Percentiles rank a stretch among this genome's conserved stretches.
Evolutionary conservation across 371 early-diverging fungal species (phyloP).

Genomic region (Smittium culicis): DNA sequence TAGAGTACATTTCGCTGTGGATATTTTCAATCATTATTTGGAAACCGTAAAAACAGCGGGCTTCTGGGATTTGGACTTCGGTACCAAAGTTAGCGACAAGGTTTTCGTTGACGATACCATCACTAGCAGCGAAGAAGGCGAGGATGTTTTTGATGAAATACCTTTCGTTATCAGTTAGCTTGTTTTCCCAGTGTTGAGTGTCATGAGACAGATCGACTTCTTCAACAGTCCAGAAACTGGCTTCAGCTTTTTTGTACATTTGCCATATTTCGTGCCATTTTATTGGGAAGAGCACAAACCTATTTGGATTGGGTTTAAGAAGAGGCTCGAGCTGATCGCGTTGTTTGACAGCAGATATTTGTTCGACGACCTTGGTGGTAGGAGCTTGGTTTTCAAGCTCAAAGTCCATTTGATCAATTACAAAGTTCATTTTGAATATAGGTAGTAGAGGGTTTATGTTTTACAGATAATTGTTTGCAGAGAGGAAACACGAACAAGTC

Average conservation of each 20-base stretch:
- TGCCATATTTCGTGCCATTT: conserved; percentile 97
- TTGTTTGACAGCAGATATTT: not conserved
- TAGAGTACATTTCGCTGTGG: conserved; percentile 97
- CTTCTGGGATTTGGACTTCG: conserved; percentile 98
- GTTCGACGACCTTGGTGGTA: not conserved
- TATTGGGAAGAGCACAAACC: conserved; percentile 93
- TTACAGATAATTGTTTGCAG: no score
- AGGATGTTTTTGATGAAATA: conserved; percentile 95
- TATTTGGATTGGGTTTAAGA: conserved; percentile 55
- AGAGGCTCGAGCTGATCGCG: conserved; percentile 38
- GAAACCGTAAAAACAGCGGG: conserved; percentile 98
- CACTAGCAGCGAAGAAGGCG: conserved; percentile 99
- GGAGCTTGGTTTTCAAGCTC: not conserved
- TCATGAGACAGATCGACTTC: conserved; percentile 98
- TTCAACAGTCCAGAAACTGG: conserved; percentile 99
- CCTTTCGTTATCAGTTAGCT: conserved; percentile 82
- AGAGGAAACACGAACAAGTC: no score
- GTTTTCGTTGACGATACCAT: conserved; percentile 99
- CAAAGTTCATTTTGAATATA: no score
- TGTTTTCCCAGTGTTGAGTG: conserved; percentile 84
- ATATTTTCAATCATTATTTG: conserved; percentile 99
- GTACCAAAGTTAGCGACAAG: conserved; percentile 90
- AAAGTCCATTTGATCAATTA: not conserved
- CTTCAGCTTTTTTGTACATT: conserved; percentile 99
- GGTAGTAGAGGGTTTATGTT: no score